phyloP scores from a whole-genome alignment of 805 yeast genomes.

The Kuraishia capsulata region DNA sequence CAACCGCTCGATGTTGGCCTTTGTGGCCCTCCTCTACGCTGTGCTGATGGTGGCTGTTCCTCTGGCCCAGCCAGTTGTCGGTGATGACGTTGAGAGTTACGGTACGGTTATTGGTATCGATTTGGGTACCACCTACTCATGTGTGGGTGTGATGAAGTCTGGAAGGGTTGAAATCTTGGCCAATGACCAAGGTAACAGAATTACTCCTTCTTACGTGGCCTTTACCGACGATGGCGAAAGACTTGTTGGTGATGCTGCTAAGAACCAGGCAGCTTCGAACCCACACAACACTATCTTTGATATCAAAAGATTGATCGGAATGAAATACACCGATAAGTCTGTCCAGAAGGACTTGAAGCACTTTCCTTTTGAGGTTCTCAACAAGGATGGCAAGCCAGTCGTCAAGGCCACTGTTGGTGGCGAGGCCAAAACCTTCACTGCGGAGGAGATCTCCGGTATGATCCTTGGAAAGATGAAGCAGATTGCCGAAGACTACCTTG shows the following conservation, averaged over 20 bases:
- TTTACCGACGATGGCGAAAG: conserved; percentile 86
- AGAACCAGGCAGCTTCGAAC: conserved; percentile 97
- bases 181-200: conserved; percentile 97
- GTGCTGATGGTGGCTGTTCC: conserved; percentile 4
- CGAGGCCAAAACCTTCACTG: conserved; percentile 78
- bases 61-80: conserved; percentile 4
- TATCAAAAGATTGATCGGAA: conserved; percentile 91
- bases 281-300: conserved; percentile 91
- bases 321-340: conserved; percentile 70
- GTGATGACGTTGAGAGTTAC: conserved; percentile 4
- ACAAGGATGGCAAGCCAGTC: conserved; percentile 78
- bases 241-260: conserved; percentile 95
- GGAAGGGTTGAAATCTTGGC: conserved; percentile 93
- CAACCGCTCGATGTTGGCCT: conserved; percentile 1
- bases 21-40: conserved; percentile 4
- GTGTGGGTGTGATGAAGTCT: conserved; percentile 79
- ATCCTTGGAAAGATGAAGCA: conserved; percentile 84
- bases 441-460: conserved; percentile 95
- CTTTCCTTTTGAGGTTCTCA: conserved; percentile 77
- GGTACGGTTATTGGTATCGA: conserved; percentile 60
- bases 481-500: conserved; percentile 87
- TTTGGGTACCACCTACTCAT: conserved; percentile 95
- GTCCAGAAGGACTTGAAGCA: conserved; percentile 77
- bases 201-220: conserved; percentile 94
- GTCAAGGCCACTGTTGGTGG: conserved; percentile 85